These are phyloP conservation scores for Colletotrichum sp. DNA, from an alignment of 2,329 filamentous ascomycete species.

Conservation along the genomic window DNA sequence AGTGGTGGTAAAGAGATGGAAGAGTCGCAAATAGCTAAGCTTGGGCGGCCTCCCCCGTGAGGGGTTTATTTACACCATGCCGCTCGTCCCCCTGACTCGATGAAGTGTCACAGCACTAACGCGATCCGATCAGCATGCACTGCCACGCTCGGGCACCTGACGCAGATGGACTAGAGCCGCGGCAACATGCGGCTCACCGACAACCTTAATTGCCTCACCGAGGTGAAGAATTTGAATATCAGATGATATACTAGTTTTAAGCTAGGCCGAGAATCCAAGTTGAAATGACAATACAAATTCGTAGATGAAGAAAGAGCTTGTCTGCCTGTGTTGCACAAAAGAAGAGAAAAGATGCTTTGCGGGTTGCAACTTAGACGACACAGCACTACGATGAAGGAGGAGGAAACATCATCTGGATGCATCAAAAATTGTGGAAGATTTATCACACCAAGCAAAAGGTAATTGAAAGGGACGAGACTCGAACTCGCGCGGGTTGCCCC, in stretches of 20 bases:
- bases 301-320: neutral
- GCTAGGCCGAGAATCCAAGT: neutral
- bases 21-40: neutral
- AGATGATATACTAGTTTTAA: neutral
- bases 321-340: neutral
- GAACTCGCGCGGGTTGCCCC: neutral
- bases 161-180: neutral
- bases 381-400: accelerated
- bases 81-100: neutral
- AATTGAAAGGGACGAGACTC: neutral
- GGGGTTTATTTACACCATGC: constrained; percentile 12
- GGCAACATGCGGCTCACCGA: neutral
- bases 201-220: constrained; percentile 1
- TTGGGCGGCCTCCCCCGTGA: constrained; percentile 9
- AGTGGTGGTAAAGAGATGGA: neutral
- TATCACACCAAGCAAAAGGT: neutral
- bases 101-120: neutral
- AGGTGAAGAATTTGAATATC: neutral
- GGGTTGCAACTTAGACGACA: neutral
- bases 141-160: constrained; percentile 13
- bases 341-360: neutral
- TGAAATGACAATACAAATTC: accelerated
- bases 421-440: neutral
- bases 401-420: neutral
- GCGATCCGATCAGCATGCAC: constrained; percentile 16